Evolutionary conservation across 2,329 filamentous ascomycete species (phyloP).

Genomic region (Trichoderma arundinaceum): DNA sequence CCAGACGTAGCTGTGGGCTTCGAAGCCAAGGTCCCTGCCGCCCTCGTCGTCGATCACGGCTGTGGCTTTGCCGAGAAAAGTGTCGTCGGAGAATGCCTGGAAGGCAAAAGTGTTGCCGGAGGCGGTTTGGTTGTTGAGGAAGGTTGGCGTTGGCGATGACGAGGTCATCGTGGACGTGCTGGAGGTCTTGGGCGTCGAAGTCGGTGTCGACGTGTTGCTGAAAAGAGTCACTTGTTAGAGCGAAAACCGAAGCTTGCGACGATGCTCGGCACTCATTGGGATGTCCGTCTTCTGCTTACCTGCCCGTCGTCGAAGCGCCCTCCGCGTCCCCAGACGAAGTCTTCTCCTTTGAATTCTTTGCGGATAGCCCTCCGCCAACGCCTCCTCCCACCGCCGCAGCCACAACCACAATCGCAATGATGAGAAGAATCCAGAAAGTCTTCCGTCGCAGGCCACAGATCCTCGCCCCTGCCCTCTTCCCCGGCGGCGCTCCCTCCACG

Average conservation of each 20-base stretch:
- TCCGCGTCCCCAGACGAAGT: neutral
- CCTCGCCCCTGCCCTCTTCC: neutral
- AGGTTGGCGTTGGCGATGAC: conserved; percentile 15
- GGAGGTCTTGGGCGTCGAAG: conserved; percentile 1
- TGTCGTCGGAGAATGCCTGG: conserved; percentile 40
- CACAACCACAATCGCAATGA: conserved; percentile 31
- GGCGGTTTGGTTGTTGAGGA: conserved; percentile 39
- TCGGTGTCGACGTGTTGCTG: conserved; percentile 5
- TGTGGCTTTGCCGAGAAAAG: conserved; percentile 39
- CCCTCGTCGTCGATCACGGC: conserved; percentile 38
- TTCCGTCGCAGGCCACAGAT: conserved; percentile 33
- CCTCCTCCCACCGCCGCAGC: conserved; percentile 34
- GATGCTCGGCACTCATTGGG: neutral
- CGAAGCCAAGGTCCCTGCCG: conserved; percentile 36
- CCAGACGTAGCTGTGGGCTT: conserved; percentile 37
- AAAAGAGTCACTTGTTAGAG: neutral
- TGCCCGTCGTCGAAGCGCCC: conserved; percentile 13
- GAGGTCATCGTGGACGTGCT: neutral
- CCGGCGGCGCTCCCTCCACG: neutral
- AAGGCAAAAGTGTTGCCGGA: conserved; percentile 38
- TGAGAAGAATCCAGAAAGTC: conserved; percentile 32
- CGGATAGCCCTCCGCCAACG: conserved; percentile 33
- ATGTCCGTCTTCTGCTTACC: neutral
- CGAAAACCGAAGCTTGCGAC: too few species aligned
- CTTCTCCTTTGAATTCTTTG: conserved; percentile 25